Base-by-base conservation (phyloP, 2,329 filamentous ascomycete genomes). In the Fusarium fujikuroi region DNA sequence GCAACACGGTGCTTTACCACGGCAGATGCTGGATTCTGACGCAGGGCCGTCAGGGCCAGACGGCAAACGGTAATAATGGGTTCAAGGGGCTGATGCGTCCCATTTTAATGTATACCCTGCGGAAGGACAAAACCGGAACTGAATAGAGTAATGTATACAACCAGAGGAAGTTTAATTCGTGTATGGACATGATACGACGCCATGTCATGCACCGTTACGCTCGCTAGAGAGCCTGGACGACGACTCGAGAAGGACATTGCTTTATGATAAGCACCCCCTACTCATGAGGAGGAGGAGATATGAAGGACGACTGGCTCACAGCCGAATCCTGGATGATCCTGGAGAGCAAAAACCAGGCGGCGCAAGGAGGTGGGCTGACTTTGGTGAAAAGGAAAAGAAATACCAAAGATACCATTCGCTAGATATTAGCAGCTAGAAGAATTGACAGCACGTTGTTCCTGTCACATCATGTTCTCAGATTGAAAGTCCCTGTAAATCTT, bases 71-170 rank as follows among this genome's bases (percentile, higher is more conserved):
- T 76, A 76, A 76, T 78, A 76, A 78, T 75, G 70, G 78, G 72
- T 73, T 69, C 54, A 60, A 70, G 66, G 70, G 70, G 60, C 46
- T n/a, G 59, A 52, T 65, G 40, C 39, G 59, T 44, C 65, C 71
- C 66, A 57, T 68, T 61, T 68, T 77, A 78, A 80, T 79, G 79
- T 77, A 78, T 80, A 79, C 76, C 61, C 57, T 75, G 64, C 63
- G 72, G 72, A 61, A 63, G 66, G 64, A 76, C 63, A 60, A 73
- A 68, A 66, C 72, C 67, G 72, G 66, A 77, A 76, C 74, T 76
- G 76, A 72, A 82, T 81, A 81, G 80, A 82, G 76, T 83, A 82
- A 83, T 83, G 81, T 82, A 81, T 83, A 83, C 77, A 81, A 78
- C 69, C 64, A 74, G 75, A 76, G 70, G 78, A 78, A 75, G 49